A percentile compares a stretch with the other conserved stretches of the same genome.
Evolutionary conservation across 1,284 basidiomycete genomes (phyloP).

Genomic region (Butyriboletus appendiculatus): DNA sequence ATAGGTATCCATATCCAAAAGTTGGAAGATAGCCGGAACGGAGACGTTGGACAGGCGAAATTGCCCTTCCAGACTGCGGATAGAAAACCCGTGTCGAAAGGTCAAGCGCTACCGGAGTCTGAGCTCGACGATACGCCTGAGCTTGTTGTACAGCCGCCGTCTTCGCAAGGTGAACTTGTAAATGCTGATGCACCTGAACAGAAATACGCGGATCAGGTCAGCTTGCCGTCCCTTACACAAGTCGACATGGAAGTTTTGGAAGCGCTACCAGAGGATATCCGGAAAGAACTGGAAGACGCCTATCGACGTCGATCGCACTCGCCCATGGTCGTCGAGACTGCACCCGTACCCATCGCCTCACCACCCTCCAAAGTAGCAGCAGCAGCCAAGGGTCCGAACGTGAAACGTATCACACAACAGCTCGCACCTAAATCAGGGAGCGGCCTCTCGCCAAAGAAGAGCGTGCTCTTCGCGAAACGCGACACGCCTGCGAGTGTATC

Average conservation of each 20-base stretch:
- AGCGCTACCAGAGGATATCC: conserved; percentile 71
- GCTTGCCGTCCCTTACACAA: conserved; percentile 72
- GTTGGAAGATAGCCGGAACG: conserved; percentile 53
- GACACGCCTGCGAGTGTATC: conserved; percentile 23
- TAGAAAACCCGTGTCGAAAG: conserved; percentile 3
- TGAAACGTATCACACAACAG: conserved; percentile 61
- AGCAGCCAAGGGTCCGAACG: conserved; percentile 40
- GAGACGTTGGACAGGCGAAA: conserved; percentile 46
- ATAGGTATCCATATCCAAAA: conserved; percentile 94
- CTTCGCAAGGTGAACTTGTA: conserved; percentile 32
- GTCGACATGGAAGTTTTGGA: conserved; percentile 72
- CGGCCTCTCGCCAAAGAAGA: conserved; percentile 47
- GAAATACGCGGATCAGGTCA: conserved; percentile 25
- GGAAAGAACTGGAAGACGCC: conserved; percentile 67
- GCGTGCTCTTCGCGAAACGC: conserved; percentile 38
- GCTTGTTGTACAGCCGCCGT: conserved; percentile 38
- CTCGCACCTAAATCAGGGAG: conserved; percentile 54
- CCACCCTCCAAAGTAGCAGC: conserved; percentile 26
- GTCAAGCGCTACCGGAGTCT: not conserved
- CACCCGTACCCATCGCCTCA: conserved; percentile 3
- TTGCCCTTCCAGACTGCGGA: conserved; percentile 50
- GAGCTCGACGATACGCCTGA: conserved; percentile 18
- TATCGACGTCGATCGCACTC: conserved; percentile 61
- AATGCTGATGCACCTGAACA: conserved; percentile 3
- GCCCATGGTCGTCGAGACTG: conserved; percentile 14